These are phyloP conservation scores for Haplosporangium gracile DNA, from an alignment of 192 early-diverging fungal species.

Conservation along the genomic window DNA sequence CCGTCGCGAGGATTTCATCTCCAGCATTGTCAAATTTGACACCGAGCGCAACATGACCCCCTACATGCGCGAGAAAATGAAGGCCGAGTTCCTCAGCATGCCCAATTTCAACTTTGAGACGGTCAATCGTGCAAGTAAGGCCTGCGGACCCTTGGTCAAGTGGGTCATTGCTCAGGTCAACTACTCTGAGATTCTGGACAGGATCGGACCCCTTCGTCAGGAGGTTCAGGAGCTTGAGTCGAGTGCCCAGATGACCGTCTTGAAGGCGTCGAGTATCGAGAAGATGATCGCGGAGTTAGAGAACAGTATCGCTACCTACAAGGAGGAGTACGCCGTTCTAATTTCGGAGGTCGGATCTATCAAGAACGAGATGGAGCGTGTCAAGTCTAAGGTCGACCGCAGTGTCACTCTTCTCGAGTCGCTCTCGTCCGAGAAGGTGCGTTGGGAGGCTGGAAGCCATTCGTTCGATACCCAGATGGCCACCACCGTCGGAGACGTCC, in stretches of 20 bases:
- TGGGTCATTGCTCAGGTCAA: slow-evolving; percentile 99
- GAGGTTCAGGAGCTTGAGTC: slow-evolving; percentile 90
- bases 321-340: slow-evolving; percentile 97
- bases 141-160: slow-evolving; percentile 97
- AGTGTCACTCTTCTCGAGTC: slow-evolving; percentile 89
- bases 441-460: slow-evolving; percentile 92
- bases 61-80: slow-evolving; percentile 85
- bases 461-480: slow-evolving; percentile 97
- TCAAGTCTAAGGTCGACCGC: slow-evolving; percentile 93
- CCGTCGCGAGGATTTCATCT: slow-evolving; percentile 97
- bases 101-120: slow-evolving; percentile 94
- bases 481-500: slow-evolving; percentile 97
- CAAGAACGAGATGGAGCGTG: slow-evolving; percentile 93
- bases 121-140: slow-evolving; percentile 97
- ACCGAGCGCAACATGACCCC: slow-evolving; percentile 87
- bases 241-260: slow-evolving; percentile 79
- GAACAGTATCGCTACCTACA: slow-evolving; percentile 89
- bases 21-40: slow-evolving; percentile 96
- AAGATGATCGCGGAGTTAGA: slow-evolving; percentile 89
- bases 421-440: slow-evolving; percentile 90
- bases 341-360: slow-evolving; percentile 93
- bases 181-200: slow-evolving; percentile 93
- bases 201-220: slow-evolving; percentile 93
- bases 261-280: slow-evolving; percentile 79
- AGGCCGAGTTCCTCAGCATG: slow-evolving; percentile 80